phyloP scores from a whole-genome alignment of 768 basidiomycete genomes.

The Thelephora aurantiotincta region DNA sequence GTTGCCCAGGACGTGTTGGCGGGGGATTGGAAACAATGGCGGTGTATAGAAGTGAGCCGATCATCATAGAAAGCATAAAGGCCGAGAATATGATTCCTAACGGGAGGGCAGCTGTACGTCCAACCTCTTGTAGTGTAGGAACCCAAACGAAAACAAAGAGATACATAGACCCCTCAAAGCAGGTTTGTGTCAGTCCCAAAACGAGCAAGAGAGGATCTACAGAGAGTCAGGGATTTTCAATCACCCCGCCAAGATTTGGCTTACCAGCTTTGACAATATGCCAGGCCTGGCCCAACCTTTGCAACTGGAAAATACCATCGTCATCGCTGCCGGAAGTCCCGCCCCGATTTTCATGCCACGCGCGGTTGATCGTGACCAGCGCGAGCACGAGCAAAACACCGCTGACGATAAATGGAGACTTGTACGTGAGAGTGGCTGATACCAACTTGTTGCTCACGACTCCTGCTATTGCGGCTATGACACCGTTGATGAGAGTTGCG shows the following conservation, averaged over 20 bases:
- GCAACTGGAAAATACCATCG: constrained; percentile 34
- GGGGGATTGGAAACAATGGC: constrained; percentile 20
- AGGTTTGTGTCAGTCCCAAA: constrained; percentile 62
- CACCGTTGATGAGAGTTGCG: constrained; percentile 59
- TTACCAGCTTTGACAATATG: constrained; percentile 38
- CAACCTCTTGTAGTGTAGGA: constrained; percentile 52
- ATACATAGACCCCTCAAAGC: constrained; percentile 79
- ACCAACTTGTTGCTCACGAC: constrained; percentile 57
- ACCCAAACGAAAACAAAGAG: constrained; percentile 80
- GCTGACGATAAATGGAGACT: constrained; percentile 55
- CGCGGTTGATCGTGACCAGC: constrained; percentile 38
- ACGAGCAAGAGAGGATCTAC: constrained; percentile 47
- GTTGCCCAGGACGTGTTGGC: constrained; percentile 3
- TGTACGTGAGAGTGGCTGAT: constrained; percentile 31
- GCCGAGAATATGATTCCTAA: constrained; percentile 70
- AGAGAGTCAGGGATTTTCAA: neutral
- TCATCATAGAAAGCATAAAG: constrained; percentile 76
- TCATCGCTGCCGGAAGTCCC: constrained; percentile 12
- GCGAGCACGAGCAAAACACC: constrained; percentile 37
- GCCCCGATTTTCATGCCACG: constrained; percentile 65
- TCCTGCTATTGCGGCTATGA: constrained; percentile 56
- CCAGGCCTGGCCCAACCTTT: constrained; percentile 41
- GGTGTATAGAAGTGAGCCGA: constrained; percentile 61
- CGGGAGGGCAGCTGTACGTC: constrained; percentile 33
- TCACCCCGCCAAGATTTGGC: neutral